Evolutionary conservation across 2,329 filamentous ascomycete species (phyloP).

Genomic region (Periconia macrospinosa): DNA sequence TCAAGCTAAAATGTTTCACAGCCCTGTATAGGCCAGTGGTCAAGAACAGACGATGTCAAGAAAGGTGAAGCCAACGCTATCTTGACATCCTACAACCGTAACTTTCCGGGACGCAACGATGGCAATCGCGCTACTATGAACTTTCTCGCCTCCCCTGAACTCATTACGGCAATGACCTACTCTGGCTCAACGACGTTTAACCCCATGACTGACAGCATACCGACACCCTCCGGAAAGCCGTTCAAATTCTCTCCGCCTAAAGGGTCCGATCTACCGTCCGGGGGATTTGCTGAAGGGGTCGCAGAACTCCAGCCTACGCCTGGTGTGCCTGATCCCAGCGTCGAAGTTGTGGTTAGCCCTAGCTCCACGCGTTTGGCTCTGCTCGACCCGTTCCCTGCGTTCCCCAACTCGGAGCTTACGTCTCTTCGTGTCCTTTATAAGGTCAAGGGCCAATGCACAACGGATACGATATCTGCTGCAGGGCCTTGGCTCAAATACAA

Average conservation of each 20-base stretch:
- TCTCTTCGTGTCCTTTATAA: slow-evolving; percentile 90
- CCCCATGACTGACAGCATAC: slow-evolving; percentile 83
- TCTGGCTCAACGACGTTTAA: slow-evolving; percentile 94
- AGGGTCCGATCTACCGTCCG: slow-evolving; percentile 62
- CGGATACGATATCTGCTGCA: slow-evolving; percentile 95
- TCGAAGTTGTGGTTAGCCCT: slow-evolving; percentile 77
- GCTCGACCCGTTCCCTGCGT: slow-evolving; percentile 85
- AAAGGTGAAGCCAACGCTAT: slow-evolving; percentile 94
- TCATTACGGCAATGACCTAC: slow-evolving; percentile 95
- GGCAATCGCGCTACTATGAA: slow-evolving; percentile 98
- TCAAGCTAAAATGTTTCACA: slow-evolving; percentile 30
- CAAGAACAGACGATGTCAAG: slow-evolving; percentile 78
- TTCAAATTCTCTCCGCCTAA: slow-evolving; percentile 83
- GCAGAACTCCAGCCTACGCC: slow-evolving; percentile 72
- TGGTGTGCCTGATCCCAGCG: slow-evolving; percentile 69
- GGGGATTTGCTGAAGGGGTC: slow-evolving; percentile 81
- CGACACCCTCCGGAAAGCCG: slow-evolving; percentile 74
- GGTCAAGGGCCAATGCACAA: slow-evolving; percentile 96
- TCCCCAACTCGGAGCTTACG: slow-evolving; percentile 74
- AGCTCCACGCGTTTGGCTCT: slow-evolving; percentile 88
- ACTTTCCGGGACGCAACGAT: slow-evolving; percentile 96
- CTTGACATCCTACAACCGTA: slow-evolving; percentile 96
- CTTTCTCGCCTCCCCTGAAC: slow-evolving; percentile 94
- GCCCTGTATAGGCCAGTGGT: slow-evolving; percentile 90
- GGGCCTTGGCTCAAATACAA: slow-evolving; percentile 99